These are phyloP conservation scores for Penicillium silybi DNA, from an alignment of 495 filamentous ascomycete species.

Conservation along the genomic window DNA sequence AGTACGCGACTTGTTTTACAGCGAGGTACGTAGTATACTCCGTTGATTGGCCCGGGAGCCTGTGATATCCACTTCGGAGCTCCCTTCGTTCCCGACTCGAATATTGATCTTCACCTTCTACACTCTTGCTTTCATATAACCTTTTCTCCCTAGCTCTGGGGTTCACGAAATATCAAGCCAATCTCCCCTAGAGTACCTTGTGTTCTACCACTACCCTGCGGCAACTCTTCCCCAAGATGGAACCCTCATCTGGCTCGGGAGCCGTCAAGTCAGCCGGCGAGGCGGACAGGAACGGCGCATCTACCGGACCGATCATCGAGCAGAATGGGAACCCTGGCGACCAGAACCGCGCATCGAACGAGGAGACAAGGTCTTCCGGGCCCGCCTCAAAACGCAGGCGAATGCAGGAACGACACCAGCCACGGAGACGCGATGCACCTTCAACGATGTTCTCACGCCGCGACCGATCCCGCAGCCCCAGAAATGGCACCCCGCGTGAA, in stretches of 20 bases:
- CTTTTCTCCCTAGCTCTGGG: background rate
- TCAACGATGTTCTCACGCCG: conserved; percentile 44
- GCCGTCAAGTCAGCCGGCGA: conserved; percentile 1
- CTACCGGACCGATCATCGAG: background rate
- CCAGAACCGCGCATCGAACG: conserved; percentile 17
- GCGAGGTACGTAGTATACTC: too few species aligned
- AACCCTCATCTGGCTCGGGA: conserved; percentile 4
- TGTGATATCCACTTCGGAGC: background rate
- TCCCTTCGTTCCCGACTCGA: conserved; percentile 3
- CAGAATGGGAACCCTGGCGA: conserved; percentile 19
- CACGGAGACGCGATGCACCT: conserved; percentile 35
- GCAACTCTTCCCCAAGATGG: conserved; percentile 3
- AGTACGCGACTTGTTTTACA: too few species aligned
- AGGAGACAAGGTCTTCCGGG: conserved; percentile 17
- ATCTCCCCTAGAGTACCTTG: background rate
- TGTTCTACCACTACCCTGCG: background rate
- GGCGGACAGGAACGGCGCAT: conserved; percentile 7
- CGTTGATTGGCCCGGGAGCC: background rate
- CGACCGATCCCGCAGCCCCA: conserved; percentile 32
- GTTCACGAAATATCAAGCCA: background rate
- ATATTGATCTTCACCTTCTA: background rate
- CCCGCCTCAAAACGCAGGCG: conserved; percentile 39
- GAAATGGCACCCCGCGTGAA: conserved; percentile 20
- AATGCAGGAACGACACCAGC: conserved; percentile 43
- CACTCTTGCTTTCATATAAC: background rate